A percentile compares a stretch with the other conserved stretches of the same genome.
Evolutionary conservation across 805 yeast species (phyloP).

Genomic region (Dipodascopsis uninucleata): DNA sequence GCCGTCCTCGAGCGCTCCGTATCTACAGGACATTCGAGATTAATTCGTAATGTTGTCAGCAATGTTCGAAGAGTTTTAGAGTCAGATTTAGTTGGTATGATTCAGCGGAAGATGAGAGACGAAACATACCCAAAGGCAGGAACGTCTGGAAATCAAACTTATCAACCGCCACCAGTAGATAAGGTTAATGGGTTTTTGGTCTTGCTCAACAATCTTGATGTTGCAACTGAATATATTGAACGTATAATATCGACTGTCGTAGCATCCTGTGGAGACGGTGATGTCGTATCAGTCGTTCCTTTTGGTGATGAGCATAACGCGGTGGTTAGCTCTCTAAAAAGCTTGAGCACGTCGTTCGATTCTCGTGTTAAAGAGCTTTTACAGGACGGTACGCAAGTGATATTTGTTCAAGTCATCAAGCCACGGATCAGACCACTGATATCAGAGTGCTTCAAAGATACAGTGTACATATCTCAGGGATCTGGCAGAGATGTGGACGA

Average conservation of each 20-base stretch:
- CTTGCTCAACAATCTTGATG: conserved; percentile 67
- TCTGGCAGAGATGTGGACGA: conserved; percentile 29
- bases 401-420: conserved; percentile 42
- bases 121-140: conserved; percentile 39
- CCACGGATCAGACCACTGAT: conserved; percentile 39
- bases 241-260: conserved; percentile 47
- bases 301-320: conserved; percentile 30
- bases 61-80: conserved; percentile 59
- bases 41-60: conserved; percentile 53
- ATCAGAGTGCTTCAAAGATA: conserved; percentile 40
- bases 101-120: conserved; percentile 47
- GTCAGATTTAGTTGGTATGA: conserved; percentile 57
- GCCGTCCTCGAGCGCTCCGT: conserved; percentile 61
- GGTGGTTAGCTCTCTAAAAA: conserved; percentile 23
- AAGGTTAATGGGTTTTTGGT: conserved; percentile 48
- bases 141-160: conserved; percentile 10
- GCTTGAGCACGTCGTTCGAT: conserved; percentile 35
- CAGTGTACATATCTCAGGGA: conserved; percentile 37
- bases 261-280: conserved; percentile 25
- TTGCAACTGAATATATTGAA: conserved; percentile 55
- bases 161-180: conserved; percentile 25
- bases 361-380: conserved; percentile 41
- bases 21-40: conserved; percentile 62
- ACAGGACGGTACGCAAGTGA: conserved; percentile 43
- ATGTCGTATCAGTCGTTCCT: conserved; percentile 27